Evolutionary conservation across 2,329 filamentous ascomycete genomes (phyloP), one percentile per base, ranked within the genome.

Genomic region (Penicillium janthinellum): DNA sequence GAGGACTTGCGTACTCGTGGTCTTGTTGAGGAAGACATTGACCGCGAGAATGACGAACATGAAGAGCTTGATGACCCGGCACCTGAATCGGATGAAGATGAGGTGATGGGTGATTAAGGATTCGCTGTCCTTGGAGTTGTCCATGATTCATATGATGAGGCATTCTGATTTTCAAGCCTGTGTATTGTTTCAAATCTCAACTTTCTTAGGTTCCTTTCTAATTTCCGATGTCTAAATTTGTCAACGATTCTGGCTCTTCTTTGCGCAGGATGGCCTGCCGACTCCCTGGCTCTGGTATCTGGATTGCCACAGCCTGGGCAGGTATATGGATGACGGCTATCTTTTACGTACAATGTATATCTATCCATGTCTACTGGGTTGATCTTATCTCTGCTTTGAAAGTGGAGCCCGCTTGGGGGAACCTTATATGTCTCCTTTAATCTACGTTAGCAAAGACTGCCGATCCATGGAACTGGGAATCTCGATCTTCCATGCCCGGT

Each of bases 71-170:
- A 66, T 50, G 62, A 59, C 6, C 64, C 60, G n/a, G 64, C 67
- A 12, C 70, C 72, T 51, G 71, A 74, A 53, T 66, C 69, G 17
- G 72, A 74, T 49, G 74, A 78, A 52, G 75, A 78, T 64, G 77
- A 78, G 65, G 72, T 78, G 49, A 79, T 79, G 76, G 75, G 76
- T 44, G 77, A 79, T 64, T 79, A 65, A 54, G 54, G 31, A 22
- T 38, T 37, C n/a, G 47, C 22, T 42, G 47, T 20, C 22, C 39
- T 49, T 31, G 12, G 17, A 35, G 20, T 45, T 17, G 25, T 15
- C 15, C 42, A 14, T 39, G 54, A 28, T 37, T 5, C 25, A 38
- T 31, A n/a, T 15, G 39, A 35, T 49, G 55, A 37, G 37, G 39
- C 38, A 56, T 57, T 56, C 64, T 77, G 63, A 68, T 17, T 45